A percentile compares a stretch with the other conserved stretches of the same genome.
Conservation (phyloP, 2,329 filamentous ascomycete species). For the Diplodia seriata region DNA sequence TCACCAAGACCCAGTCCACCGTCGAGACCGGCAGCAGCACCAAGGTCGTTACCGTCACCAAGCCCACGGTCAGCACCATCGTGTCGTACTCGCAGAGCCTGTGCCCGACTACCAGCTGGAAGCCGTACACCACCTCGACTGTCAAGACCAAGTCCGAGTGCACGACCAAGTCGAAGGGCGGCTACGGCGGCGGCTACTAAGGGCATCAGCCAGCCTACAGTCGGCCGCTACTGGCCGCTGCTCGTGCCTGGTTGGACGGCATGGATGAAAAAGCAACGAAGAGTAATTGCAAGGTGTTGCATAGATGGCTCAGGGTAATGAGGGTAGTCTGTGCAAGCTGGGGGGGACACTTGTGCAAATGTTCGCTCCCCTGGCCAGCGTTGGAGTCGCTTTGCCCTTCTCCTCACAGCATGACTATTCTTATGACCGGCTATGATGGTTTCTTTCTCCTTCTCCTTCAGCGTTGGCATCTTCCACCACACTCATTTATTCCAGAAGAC, state of each 20-base stretch:
- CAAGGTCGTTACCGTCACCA: conserved; percentile 35
- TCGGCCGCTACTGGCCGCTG: neutral
- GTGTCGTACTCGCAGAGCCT: conserved; percentile 34
- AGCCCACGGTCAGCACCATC: conserved; percentile 34
- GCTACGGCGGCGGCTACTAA: conserved; percentile 30
- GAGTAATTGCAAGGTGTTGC: neutral
- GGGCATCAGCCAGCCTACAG: neutral
- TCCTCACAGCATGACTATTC: conserved; percentile 9
- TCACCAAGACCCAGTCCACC: neutral
- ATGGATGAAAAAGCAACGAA: neutral
- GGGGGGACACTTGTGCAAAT: conserved; percentile 3
- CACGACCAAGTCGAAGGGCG: conserved; percentile 35
- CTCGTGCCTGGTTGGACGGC: neutral
- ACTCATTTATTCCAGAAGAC: conserved; percentile 2
- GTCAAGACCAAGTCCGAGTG: conserved; percentile 39
- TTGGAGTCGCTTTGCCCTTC: neutral
- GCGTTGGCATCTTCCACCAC: conserved; percentile 4
- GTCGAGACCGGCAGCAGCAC: neutral
- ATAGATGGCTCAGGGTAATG: conserved; percentile 1
- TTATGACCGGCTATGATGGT: neutral
- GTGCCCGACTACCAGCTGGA: conserved; percentile 36
- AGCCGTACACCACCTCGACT: conserved; percentile 36
- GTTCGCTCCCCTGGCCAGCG: neutral
- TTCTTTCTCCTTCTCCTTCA: neutral
- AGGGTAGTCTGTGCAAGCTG: neutral